Base-by-base conservation (phyloP, 352 stramenopile genomes). In the Globisporangium recalcitrans region DNA sequence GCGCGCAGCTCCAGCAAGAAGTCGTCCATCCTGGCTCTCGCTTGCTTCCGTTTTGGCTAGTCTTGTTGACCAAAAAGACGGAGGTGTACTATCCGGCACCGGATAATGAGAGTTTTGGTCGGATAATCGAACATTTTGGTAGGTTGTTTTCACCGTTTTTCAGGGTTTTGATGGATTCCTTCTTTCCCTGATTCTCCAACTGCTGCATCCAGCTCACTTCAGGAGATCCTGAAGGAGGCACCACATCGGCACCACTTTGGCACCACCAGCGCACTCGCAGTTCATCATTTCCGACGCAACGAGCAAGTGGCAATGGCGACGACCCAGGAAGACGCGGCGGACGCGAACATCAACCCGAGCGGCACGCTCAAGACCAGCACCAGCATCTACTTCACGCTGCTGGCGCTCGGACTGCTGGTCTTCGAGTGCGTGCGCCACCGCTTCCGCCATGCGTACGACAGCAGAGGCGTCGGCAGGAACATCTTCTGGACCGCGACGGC, bases 1-100 rank as follows among this genome's bases (percentile, higher is more conserved):
- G 90, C 80, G 53, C 70, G 71, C 65, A 93, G 60, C 60, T 93
- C 85, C n/a, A 82, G 73, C 31, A 85, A 36, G 64, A 91, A 91
- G 55, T 91, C 82, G 58, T 90, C 85, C 74, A 91, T 91, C 1
- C 48, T 52, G 27, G 8, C 42, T 51, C 22, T 10, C 38, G 21
- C 19, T 47, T 46, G 46, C 26, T 11, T 40, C 21, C 19, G 38
- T 40, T 38, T 21, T 38, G 3, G n/a, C n/a, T n/a, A n/a, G 19
- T 24, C 9, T 7, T 27, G 29, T 57, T 8, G 27, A 57, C 38
- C n/a, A 8, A 19, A n/a, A 22, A 38, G 42, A n/a, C n/a, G n/a
- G n/a, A n/a, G n/a, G n/a, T n/a, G n/a, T n/a, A n/a, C n/a, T n/a
- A n/a, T n/a, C n/a, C n/a, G n/a, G n/a, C n/a, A n/a, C n/a, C n/a